These are phyloP conservation scores for Ascosphaera acerosa DNA, from an alignment of 2,329 filamentous ascomycete species.

Conservation along the genomic window DNA sequence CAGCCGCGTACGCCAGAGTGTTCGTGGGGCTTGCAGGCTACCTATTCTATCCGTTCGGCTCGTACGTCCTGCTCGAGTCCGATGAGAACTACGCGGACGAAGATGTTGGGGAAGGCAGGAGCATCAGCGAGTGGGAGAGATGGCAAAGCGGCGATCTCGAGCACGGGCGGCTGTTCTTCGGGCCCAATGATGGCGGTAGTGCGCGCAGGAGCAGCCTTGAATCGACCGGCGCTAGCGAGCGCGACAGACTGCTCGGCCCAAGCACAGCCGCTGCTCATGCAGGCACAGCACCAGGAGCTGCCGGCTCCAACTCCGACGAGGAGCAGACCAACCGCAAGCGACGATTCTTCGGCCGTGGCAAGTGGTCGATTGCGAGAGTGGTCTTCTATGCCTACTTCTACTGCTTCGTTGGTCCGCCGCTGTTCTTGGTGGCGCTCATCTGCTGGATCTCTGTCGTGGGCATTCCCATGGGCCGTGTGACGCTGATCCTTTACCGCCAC, in stretches of 20 bases:
- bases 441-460: conserved; percentile 96
- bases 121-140: conserved; percentile 95
- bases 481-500: conserved; percentile 70
- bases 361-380: conserved; percentile 86
- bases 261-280: too few species aligned
- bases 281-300: too few species aligned
- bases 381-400: conserved; percentile 96
- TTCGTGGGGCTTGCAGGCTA: conserved; percentile 68
- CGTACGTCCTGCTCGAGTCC: conserved; percentile 77
- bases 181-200: conserved; percentile 54
- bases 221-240: conserved; percentile 53
- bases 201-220: conserved; percentile 72
- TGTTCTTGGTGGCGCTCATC: conserved; percentile 62
- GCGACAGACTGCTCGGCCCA: conserved; percentile 61
- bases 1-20: conserved; percentile 60
- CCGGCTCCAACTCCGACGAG: conserved; percentile 24
- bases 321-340: conserved; percentile 34
- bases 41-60: conserved; percentile 87
- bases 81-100: conserved; percentile 89
- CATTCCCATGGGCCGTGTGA: conserved; percentile 96
- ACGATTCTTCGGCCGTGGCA: conserved; percentile 73
- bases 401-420: conserved; percentile 60
- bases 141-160: conserved; percentile 97
- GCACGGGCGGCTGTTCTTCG: conserved; percentile 87
- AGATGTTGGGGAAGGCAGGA: conserved; percentile 83